Percentiles rank a stretch among this genome's conserved stretches.
phyloP scores from a whole-genome alignment of 2,329 filamentous ascomycete genomes.

The Ascochyta clinopodiicola region DNA sequence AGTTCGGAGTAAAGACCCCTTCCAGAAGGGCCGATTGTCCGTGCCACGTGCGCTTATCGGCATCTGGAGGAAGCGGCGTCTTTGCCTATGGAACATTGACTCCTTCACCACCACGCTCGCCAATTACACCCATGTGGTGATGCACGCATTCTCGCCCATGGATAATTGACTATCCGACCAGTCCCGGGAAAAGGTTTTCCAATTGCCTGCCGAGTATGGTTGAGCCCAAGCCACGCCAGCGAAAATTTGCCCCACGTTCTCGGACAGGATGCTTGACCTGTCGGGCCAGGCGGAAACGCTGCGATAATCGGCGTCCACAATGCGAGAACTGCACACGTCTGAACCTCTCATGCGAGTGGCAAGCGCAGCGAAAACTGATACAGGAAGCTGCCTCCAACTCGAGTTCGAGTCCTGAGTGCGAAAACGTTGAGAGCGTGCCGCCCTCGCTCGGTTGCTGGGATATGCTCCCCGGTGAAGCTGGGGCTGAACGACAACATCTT shows the following conservation, averaged over 20 bases:
- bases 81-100: conserved; percentile 10
- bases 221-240: conserved; percentile 42
- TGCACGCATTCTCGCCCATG: conserved; percentile 11
- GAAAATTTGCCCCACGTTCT: conserved; percentile 47
- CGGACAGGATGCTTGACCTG: conserved; percentile 47
- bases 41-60: conserved; percentile 18
- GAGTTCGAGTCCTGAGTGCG: conserved; percentile 22
- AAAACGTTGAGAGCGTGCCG: conserved; percentile 23
- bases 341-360: conserved; percentile 46
- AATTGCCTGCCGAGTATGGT: conserved; percentile 35
- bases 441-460: conserved; percentile 42
- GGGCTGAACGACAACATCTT: conserved; percentile 37
- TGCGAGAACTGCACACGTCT: conserved; percentile 46
- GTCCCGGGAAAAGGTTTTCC: conserved; percentile 8
- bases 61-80: conserved; percentile 8
- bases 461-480: conserved; percentile 31
- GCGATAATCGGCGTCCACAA: conserved; percentile 42
- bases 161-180: conserved; percentile 19
- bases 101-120: conserved; percentile 12
- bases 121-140: conserved; percentile 8
- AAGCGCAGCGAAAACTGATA: conserved; percentile 38
- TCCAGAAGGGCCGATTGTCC: conserved; percentile 12
- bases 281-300: conserved; percentile 44
- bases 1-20: conserved; percentile 3
- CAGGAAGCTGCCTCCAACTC: conserved; percentile 11